Evolutionary conservation across 2,329 filamentous ascomycete species (phyloP).

Genomic region (Phialophora expanda): DNA sequence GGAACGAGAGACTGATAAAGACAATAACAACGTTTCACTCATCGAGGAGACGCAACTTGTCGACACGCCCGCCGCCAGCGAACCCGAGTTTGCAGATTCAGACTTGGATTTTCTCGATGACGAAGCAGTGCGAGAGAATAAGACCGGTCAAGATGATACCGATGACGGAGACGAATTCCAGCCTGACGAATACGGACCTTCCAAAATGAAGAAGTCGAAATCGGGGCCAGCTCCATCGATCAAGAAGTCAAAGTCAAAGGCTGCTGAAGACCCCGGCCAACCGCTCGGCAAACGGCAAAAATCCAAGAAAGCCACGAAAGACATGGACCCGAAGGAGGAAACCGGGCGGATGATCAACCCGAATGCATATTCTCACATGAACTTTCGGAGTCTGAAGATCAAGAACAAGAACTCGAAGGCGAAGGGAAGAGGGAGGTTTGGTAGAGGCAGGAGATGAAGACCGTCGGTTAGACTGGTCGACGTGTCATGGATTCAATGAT

Average conservation of each 20-base stretch:
- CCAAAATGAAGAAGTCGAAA: constrained; percentile 6
- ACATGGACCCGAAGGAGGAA: constrained; percentile 16
- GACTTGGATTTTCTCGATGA: constrained; percentile 26
- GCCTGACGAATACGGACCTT: constrained; percentile 6
- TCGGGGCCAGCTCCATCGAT: background rate
- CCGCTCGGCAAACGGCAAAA: constrained; percentile 20
- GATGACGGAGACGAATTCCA: constrained; percentile 22
- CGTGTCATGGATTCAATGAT: background rate
- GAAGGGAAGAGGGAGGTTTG: constrained; percentile 47
- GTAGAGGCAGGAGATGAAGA: constrained; percentile 33
- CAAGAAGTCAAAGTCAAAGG: constrained; percentile 2
- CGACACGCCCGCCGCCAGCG: background rate
- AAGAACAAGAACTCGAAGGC: constrained; percentile 45
- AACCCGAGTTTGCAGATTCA: constrained; percentile 1
- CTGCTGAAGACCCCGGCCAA: background rate
- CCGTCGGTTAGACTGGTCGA: background rate
- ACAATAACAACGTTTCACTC: constrained; percentile 11
- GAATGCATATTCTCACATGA: constrained; percentile 51
- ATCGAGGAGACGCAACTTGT: constrained; percentile 32
- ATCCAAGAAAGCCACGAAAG: constrained; percentile 6
- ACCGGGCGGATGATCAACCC: constrained; percentile 49
- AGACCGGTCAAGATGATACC: background rate
- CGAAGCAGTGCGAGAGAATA: constrained; percentile 20
- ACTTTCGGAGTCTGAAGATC: constrained; percentile 56
- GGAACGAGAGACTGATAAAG: constrained; percentile 13